Base-by-base conservation (phyloP, 768 basidiomycete genomes). In the Solioccasus polychromus region DNA sequence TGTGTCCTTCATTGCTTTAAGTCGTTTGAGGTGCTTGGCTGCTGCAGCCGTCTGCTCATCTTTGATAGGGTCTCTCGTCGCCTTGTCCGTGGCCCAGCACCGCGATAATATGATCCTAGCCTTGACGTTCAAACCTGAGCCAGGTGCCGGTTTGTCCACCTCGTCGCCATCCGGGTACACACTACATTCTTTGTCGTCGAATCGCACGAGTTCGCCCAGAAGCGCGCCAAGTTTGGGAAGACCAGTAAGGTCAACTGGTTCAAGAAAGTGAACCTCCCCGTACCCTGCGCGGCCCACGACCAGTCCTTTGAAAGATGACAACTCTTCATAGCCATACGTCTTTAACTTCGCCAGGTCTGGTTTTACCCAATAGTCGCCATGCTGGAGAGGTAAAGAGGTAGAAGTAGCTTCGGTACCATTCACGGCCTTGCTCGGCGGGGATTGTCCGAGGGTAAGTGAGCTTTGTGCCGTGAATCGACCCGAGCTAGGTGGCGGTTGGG, bases 141-240 rank as follows among this genome's bases (percentile, higher is more conserved):
- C 92, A 18, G 82, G 77, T 9, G 81, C 75, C 1, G 92, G 91
- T 67, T 94, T 94, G 57, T 88, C 83, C 36, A 77, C 79, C n/a
- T 88, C 84, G 41, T 87, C 84, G 47, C 81, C 82, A 50, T 95
- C 93, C 1, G 92, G 91, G 65, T 99, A 98, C 29, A 98, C 93
- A 38, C 82, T 86, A 59, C 91, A 89, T 63, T 94, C 92, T 73
- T 88, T 89, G 63, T 92, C 85, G 48, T 89, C 85, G 63, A 99
- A 94, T 36, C 85, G 76, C 20, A 98, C 79, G 47, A 92, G 77
- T 45, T 84, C 82, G n/a, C 93, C 95, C 5, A 92, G 74, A 25
- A 99, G 79, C 30, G 85, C 82, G 7, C 82, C 79, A 30, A 98
- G 76, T 59, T 84, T 85, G 14, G 82, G 71, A 38, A 95, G 71